A percentile compares a stretch with the other conserved stretches of the same genome.
phyloP scores from a whole-genome alignment of 768 basidiomycete species.

The Sporobolomyces roseus region DNA sequence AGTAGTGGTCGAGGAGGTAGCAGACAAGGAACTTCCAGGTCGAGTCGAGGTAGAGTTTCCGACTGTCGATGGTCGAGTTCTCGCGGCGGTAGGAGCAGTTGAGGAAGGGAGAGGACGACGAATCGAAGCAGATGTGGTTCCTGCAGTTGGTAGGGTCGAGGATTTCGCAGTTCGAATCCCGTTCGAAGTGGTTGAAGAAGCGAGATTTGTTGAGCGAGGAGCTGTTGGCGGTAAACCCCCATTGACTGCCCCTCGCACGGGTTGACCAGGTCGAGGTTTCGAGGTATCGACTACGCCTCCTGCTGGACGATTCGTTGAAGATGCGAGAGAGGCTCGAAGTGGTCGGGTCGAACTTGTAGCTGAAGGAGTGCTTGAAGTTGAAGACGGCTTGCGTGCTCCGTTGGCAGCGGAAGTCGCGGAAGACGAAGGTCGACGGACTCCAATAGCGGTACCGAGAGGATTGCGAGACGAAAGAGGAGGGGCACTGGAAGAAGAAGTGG shows the following conservation, averaged over 20 bases:
- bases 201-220: too few species aligned
- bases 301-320: not conserved
- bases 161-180: too few species aligned
- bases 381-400: constrained; percentile 5
- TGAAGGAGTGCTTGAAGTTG: not conserved
- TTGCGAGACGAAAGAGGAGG: not conserved
- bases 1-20: not conserved
- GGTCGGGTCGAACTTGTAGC: not conserved
- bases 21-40: too few species aligned
- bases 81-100: not conserved
- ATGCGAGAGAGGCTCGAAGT: too few species aligned
- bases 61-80: constrained; percentile 1
- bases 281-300: constrained; percentile 8
- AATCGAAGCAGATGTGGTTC: not conserved
- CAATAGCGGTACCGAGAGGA: not conserved
- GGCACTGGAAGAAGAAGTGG: not conserved
- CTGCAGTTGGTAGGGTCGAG: not conserved
- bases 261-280: not conserved
- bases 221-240: too few species aligned
- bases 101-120: not conserved
- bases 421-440: not conserved
- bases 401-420: not conserved
- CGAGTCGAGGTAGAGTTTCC: not conserved
- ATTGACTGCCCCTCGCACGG: too few species aligned
- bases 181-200: too few species aligned